Evolutionary conservation across 108 stramenopile genomes (phyloP), one percentile per base, ranked within the genome.

Genomic region (Conticribra weissflogii): DNA sequence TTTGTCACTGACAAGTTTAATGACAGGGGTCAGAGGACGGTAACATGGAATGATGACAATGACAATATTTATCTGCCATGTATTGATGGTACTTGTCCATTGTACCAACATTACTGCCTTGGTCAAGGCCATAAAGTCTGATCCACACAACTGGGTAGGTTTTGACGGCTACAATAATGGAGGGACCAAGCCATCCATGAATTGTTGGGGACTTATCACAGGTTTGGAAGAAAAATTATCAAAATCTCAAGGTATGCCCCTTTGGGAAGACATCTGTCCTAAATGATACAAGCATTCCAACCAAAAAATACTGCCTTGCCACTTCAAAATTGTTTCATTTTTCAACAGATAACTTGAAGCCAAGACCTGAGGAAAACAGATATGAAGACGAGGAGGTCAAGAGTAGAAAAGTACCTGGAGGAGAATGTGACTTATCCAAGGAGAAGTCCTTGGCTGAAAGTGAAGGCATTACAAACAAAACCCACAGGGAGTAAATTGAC

Each of bases 161-260:
- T 28, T 18, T 18, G 45, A 21, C 19, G 67, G 22, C 15, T 0
- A 3, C 4, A 3, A 53, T 18, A 16, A 19, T 28, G 31, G 31
- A n/a, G n/a, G n/a, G n/a, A n/a, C n/a, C n/a, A n/a, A n/a, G n/a
- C n/a, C n/a, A n/a, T n/a, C n/a, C 0, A 54, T 28, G 64, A 59
- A 44, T 41, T 36, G 0, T 21, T 52, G 0, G 0, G 7, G 3
- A 63, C 61, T 7, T 63, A 63, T 44, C 18, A 21, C 18, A 0
- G 25, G 3, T 14, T 49, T 63, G 61, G 47, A 63, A 47, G 23
- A 25, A 9, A 28, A 0, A 25, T 48, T 63, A 63, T 49, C 61
- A 45, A 3, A n/a, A 63, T 25, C 61, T 63, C 17, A 48, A 63
- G 60, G 23, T 62, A 8, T 46, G 60, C 41, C 22, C 7, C 36